Conservation (phyloP, 1,139 yeast genomes). For the Candida buenavistaensis region DNA sequence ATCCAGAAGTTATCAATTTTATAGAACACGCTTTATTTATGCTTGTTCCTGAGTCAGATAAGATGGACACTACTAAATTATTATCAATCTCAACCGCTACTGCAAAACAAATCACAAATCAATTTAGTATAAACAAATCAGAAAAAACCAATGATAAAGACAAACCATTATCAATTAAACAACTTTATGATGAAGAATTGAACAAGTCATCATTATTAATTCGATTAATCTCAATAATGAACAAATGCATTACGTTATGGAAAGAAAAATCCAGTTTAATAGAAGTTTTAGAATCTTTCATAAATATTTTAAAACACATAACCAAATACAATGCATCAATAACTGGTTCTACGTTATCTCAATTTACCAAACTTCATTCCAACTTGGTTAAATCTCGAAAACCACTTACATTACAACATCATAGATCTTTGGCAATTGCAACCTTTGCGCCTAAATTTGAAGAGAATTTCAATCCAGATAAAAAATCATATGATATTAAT, state of each 20-base stretch:
- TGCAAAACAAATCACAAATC: slow-evolving; percentile 3
- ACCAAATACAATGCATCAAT: slow-evolving; percentile 31
- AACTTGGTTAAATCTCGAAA: slow-evolving; percentile 49
- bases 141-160: slow-evolving; percentile 7
- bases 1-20: slow-evolving; percentile 75
- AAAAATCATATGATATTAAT: slow-evolving; percentile 86
- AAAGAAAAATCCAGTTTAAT: slow-evolving; percentile 62
- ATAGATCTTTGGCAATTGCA: slow-evolving; percentile 81
- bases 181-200: slow-evolving; percentile 22
- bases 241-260: slow-evolving; percentile 48
- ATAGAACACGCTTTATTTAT: slow-evolving; percentile 52
- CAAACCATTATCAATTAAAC: slow-evolving; percentile 17
- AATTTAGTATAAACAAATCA: slow-evolving; percentile 7
- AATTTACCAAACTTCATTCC: slow-evolving; percentile 45
- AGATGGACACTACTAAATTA: slow-evolving; percentile 12
- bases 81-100: slow-evolving; percentile 5
- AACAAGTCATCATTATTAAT: slow-evolving; percentile 32
- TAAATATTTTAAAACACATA: slow-evolving; percentile 35
- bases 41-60: slow-evolving; percentile 45
- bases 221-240: slow-evolving; percentile 28
- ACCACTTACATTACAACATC: slow-evolving; percentile 86
- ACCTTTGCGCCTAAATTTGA: slow-evolving; percentile 90
- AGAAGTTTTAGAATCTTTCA: slow-evolving; percentile 49
- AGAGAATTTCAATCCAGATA: slow-evolving; percentile 94
- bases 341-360: slow-evolving; percentile 41